Evolutionary conservation across 2,329 filamentous ascomycete genomes (phyloP), one percentile per base, ranked within the genome.

Genomic region (Albophoma yamanashiensis): DNA sequence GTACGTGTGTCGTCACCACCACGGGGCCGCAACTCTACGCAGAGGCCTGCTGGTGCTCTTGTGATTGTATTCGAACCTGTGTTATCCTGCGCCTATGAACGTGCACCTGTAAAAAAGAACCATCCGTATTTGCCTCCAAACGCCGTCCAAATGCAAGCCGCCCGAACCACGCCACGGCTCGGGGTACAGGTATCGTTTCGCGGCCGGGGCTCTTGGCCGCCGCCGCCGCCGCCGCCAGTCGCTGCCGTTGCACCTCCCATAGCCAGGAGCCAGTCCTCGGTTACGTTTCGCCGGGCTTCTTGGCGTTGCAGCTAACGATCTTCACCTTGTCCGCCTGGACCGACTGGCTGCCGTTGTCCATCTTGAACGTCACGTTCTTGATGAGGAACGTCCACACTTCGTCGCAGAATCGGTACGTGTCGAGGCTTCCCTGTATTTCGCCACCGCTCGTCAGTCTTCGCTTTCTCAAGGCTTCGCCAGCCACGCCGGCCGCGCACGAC

Each of bases 341-440:
- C 0, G 84, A 83, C 62, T 86, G 83, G 60, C 83, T 85, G 66
- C 82, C 82, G 58, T 89, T 91, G 68, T 97, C 93, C 78, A 97
- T 88, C 78, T 99, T 99, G 79, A 99, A 97, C n/a, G 88, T 92
- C 60, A 97, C 92, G 66, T 97, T 94, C 77, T 97, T 97, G 76
- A 99, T 96, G 61, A 99, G 84, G 75, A 99, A 99, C 1, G 94
- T 99, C 94, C 94, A 99, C 61, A 99, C 94, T 78, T 99, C 94
- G 76, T 99, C 94, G 79, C 94, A 99, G 82, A 99, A 99, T 67
- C 94, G 89, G 79, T 99, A 99, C 20, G 94, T 97, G 73, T 97
- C 92, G 64, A 99, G 87, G 71, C 95, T 94, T 56, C 94, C 94
- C 93, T 97, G 55, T 3, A 55, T 39, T 40, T 12, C 34, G 39